Conservation (phyloP, 2,329 filamentous ascomycete genomes). For the Aspergillus intermedius region DNA sequence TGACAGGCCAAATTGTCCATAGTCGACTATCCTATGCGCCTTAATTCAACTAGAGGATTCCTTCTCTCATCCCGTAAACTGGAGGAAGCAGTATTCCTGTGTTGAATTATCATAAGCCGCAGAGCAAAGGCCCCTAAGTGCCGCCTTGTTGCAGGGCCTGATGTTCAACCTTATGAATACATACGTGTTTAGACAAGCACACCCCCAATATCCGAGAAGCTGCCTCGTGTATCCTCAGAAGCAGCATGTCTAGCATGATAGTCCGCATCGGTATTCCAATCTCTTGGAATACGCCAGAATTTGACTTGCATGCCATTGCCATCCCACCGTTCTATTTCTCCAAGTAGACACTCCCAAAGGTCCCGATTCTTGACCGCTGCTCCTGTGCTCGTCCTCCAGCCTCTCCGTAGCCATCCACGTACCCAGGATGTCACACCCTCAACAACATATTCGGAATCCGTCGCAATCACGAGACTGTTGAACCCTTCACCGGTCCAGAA, state of each 20-base stretch:
- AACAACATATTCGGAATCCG: constrained; percentile 49
- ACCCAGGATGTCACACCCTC: constrained; percentile 41
- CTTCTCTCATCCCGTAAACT: not conserved
- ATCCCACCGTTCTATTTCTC: constrained; percentile 30
- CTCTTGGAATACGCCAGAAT: constrained; percentile 45
- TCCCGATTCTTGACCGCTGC: constrained; percentile 45
- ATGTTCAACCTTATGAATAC: no score
- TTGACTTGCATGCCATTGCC: constrained; percentile 30
- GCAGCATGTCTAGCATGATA: not conserved
- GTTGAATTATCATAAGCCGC: not conserved
- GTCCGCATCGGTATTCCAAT: constrained; percentile 36
- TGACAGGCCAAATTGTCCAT: not conserved
- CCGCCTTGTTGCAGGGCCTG: not conserved
- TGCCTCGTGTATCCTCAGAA: not conserved
- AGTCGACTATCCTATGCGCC: not conserved
- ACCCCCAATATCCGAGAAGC: not conserved
- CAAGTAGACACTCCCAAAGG: constrained; percentile 47
- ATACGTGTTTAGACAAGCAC: not conserved
- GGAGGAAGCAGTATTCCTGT: not conserved
- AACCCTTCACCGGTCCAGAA: constrained; percentile 41
- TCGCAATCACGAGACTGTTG: constrained; percentile 46
- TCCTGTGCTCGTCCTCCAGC: constrained; percentile 37
- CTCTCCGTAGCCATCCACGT: constrained; percentile 39
- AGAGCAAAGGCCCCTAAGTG: not conserved
- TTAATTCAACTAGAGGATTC: not conserved